Evolutionary conservation across 2,329 filamentous ascomycete genomes (phyloP).

Genomic region (Phaeosphaeriaceae sp.): DNA sequence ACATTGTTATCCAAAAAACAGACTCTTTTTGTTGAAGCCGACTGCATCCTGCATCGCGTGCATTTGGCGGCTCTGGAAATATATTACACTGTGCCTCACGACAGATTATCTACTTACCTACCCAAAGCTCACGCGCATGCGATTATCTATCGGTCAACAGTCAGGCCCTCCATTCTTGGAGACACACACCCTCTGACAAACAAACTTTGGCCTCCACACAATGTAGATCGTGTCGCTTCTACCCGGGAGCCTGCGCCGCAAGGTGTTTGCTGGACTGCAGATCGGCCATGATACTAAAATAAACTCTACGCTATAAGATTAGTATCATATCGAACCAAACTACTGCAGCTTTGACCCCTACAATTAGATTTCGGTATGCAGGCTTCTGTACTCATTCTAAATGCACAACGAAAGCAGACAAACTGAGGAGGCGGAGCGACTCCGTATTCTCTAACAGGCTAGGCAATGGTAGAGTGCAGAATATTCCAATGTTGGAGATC

Average conservation of each 20-base stretch:
- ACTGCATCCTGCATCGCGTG: too few species aligned
- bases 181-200: too few species aligned
- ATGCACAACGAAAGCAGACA: background rate
- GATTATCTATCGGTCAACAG: background rate
- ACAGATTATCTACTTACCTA: background rate
- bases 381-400: conserved; percentile 1
- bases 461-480: background rate
- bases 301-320: conserved; percentile 11
- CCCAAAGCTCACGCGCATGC: background rate
- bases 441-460: background rate
- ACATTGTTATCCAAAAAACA: background rate
- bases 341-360: conserved; percentile 4
- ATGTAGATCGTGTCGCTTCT: conserved; percentile 2
- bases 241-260: background rate
- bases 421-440: background rate
- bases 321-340: conserved; percentile 12
- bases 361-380: conserved; percentile 1
- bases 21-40: too few species aligned
- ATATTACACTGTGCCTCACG: background rate
- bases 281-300: background rate
- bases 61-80: too few species aligned
- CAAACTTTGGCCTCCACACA: background rate
- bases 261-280: background rate
- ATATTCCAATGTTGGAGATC: too few species aligned
- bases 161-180: too few species aligned